phyloP scores from a whole-genome alignment of 163 green algal species.

The Prototheca cutis region DNA sequence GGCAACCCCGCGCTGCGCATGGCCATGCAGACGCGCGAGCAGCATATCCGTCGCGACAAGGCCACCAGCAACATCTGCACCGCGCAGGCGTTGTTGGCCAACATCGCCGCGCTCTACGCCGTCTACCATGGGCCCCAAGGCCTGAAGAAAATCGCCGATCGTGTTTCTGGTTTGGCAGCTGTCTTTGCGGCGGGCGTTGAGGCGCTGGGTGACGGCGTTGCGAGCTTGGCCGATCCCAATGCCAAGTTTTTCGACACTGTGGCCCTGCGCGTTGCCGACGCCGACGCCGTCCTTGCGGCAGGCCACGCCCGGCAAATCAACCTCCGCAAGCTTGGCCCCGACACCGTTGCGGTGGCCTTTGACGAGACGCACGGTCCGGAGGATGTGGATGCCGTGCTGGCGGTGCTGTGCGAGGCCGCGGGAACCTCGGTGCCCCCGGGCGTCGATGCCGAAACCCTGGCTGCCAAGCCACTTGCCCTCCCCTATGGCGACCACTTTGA shows the following conservation, averaged over 20 bases:
- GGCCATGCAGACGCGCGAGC: slow-evolving; percentile 98
- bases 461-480: slow-evolving; percentile 7
- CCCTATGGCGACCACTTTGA: slow-evolving; percentile 37
- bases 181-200: slow-evolving; percentile 64
- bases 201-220: background rate
- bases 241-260: slow-evolving; percentile 97
- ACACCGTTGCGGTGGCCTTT: slow-evolving; percentile 61
- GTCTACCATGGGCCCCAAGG: slow-evolving; percentile 96
- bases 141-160: slow-evolving; percentile 79
- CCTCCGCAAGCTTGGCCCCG: slow-evolving; percentile 68
- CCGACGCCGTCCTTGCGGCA: slow-evolving; percentile 28
- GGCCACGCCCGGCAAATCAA: slow-evolving; percentile 57
- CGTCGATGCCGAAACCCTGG: slow-evolving; percentile 70
- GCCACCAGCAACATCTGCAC: slow-evolving; percentile 99
- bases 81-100: slow-evolving; percentile 92
- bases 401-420: slow-evolving; percentile 53
- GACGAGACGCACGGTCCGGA: slow-evolving; percentile 86
- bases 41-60: slow-evolving; percentile 99
- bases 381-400: slow-evolving; percentile 84
- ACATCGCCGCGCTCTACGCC: slow-evolving; percentile 93
- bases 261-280: slow-evolving; percentile 41
- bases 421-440: slow-evolving; percentile 12
- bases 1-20: slow-evolving; percentile 90
- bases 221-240: slow-evolving; percentile 27
- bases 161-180: slow-evolving; percentile 73